Percentiles rank a stretch among this genome's conserved stretches.
These are phyloP conservation scores for Calycina herbarum DNA, from an alignment of 2,329 filamentous ascomycete species.

Conservation along the genomic window DNA sequence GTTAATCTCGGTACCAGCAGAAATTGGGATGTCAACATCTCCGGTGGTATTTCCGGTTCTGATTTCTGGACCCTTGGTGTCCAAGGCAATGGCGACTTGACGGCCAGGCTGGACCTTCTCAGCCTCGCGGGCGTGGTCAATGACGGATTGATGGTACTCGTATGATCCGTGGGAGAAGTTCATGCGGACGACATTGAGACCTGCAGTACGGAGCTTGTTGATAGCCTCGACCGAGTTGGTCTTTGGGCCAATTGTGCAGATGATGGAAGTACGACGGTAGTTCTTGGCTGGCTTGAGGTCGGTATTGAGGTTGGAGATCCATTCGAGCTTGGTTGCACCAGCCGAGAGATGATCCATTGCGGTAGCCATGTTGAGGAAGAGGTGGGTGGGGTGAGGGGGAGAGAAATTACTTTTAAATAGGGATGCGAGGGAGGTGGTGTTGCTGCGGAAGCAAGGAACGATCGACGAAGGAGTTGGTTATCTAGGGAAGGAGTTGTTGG, in stretches of 20 bases:
- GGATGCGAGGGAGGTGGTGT: neutral
- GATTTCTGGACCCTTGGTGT: conserved; percentile 82
- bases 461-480: neutral
- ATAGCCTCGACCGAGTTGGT: conserved; percentile 98
- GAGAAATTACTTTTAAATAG: neutral
- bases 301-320: conserved; percentile 76
- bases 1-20: conserved; percentile 82
- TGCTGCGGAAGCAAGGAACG: neutral
- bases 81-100: conserved; percentile 91
- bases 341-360: conserved; percentile 85
- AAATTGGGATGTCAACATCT: conserved; percentile 77
- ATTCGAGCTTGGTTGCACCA: conserved; percentile 68
- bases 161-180: conserved; percentile 97
- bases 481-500: neutral
- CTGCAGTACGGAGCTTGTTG: conserved; percentile 85
- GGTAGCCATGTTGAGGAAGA: conserved; percentile 46
- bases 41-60: conserved; percentile 73
- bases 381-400: conserved; percentile 2
- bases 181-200: conserved; percentile 99
- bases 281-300: conserved; percentile 81
- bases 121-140: conserved; percentile 89
- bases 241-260: conserved; percentile 98
- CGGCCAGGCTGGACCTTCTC: conserved; percentile 77
- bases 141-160: conserved; percentile 97
- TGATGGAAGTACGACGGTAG: conserved; percentile 96